Evolutionary conservation across 208 protist species (phyloP), one percentile per base, ranked within the genome.

Genomic region (Perkinsela sp.): DNA sequence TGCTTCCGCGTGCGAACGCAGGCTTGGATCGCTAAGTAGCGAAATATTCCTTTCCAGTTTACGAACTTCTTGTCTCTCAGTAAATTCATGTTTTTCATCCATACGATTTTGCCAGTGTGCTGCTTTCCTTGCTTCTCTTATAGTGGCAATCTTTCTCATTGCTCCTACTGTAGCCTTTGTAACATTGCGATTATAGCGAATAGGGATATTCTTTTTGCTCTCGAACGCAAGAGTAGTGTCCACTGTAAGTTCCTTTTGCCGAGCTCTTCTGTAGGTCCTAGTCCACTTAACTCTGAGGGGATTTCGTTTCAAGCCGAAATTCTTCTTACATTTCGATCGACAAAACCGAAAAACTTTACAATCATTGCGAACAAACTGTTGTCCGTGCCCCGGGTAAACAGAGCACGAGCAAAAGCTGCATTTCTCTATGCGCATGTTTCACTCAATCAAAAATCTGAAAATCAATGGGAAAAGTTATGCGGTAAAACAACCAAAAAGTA

Each of bases 221-320:
- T 99, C 97, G 77, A 99, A 99, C 32, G 98, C 93, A 76, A 98
- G 97, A 16, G 94, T 96, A 68, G 80, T 89, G 82, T 99, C 96
- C 32, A 95, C 79, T 16, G 88, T 75, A 67, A 99, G 85, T 77
- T 99, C 96, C 80, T 99, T 99, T 30, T 95, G 94, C 68, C 85
- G 80, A 0, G 92, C 79, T 75, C 90, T 93, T 32, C 97, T 83
- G 82, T 95, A 98, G 31, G 96, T 95, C 82, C 99, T 98, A 29
- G 96, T 99, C 96, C 96, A 99, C 71, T 88, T 83, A 28, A 97
- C 79, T 79, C 98, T 98, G 76, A 95, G 91, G 48, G 97, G 96
- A 75, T 99, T 98, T 70, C 92, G 86, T 79, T 98, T 99, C 85
- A 95, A 93, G 74, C 97, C 96, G 77, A 98, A 99, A 80, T 93